Evolutionary conservation across 176 grass and related monocot species (phyloP), one percentile per base, ranked within the genome.

Genomic region (Pharus latifolius): DNA sequence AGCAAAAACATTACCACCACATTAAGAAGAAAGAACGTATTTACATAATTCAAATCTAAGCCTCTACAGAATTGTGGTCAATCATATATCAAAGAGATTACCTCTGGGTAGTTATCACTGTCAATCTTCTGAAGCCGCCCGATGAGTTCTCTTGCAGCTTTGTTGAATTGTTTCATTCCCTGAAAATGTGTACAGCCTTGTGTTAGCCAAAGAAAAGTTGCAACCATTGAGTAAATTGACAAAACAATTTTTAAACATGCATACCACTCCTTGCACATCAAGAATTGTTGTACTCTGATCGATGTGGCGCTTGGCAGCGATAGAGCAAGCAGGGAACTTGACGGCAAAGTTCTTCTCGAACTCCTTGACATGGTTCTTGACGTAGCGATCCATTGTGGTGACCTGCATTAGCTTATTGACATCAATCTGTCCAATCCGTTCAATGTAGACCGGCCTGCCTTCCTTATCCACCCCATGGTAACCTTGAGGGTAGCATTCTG

Each of bases 221-320:
- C 47, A 74, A 62, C 3, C 11, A 18, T 4, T 13, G 37, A 35
- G 22, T 68, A 48, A 34, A 43, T 34, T 23, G 13, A 10, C 45
- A 2, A n/a, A 73, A 26, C 8, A 34, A 33, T 38, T 44, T 56
- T 28, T 56, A 45, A 22, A 46, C n/a, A n/a, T 45, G 70, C 95
- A 46, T 93, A 98, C 95, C 69, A 93, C 86, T 77, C 90, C 90
- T 81, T 98, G 95, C 59, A 98, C 95, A 69, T 98, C 95, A 62
- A 98, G 84, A 80, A 98, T 98, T 16, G 95, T 93, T 53, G 95
- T 98, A 84, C 95, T 98, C 65, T 98, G 95, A 62, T 93, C 84
- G 57, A 98, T 98, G 76, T 98, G 90, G 25, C 75, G 78, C 30
- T 93, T 98, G 6, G 95, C 82, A 3, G 90, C 67, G 19, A 98